Base-by-base conservation (phyloP, 805 yeast species). In the Candida takata region DNA sequence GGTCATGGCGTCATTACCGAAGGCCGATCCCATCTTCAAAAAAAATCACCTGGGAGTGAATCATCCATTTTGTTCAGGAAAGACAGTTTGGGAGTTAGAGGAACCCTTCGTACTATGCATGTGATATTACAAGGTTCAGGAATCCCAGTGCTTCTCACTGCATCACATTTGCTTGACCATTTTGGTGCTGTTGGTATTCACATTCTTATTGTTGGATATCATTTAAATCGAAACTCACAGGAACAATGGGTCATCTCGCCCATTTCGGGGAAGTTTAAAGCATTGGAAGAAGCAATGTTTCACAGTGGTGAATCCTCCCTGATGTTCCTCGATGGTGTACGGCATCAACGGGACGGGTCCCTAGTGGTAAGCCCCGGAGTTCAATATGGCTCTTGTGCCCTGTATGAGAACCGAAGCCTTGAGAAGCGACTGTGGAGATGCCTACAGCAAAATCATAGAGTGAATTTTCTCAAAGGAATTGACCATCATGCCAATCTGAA, bases 91-190 rank as follows among this genome's bases (percentile, higher is more conserved):
- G n/a, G n/a, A n/a, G n/a, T n/a, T n/a, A n/a, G n/a, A n/a, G n/a
- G n/a, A n/a, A n/a, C n/a, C 11, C 24, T 8, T 11, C 26, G 11
- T 6, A 24, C 26, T 14, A 39, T 39, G 42, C 27, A 29, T n/a
- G 33, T 39, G 12, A 20, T 39, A 21, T 33, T 35, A 4, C 29
- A 18, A 5, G 43, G 43, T 12, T 29, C 35, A 12, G 32, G 27
- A 6, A 27, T 40, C n/a, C 20, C 36, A 5, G 35, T 31, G 10
- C 34, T 40, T 4, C 10, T 31, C 16, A 16, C 34, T n/a, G 27
- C 25, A 10, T 36, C 13, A n/a, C 21, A n/a, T 19, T n/a, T 21
- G 5, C 12, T 27, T 8, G 19, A 26, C 7, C 20, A 27, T 16
- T 24, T 30, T n/a, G 20, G 32, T 8, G 3, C 3, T 6, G 15